Evolutionary conservation across 768 basidiomycete genomes (phyloP).

Genomic region (Boletales sp.): DNA sequence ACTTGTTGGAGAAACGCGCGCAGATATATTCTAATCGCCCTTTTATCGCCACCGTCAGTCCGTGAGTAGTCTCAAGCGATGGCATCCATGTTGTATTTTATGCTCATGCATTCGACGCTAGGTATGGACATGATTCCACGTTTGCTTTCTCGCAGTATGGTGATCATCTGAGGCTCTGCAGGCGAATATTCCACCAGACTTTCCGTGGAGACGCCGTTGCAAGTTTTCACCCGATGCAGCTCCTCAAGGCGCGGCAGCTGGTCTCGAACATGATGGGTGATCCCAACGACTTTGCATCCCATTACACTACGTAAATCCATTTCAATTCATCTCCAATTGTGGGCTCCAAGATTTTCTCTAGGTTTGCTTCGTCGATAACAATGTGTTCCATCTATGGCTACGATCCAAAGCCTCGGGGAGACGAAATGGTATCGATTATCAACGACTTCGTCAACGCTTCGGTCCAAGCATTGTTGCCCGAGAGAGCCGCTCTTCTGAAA

Average conservation of each 20-base stretch:
- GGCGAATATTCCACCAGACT: no score
- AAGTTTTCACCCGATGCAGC: not conserved
- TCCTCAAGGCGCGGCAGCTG: not conserved
- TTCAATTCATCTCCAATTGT: no score
- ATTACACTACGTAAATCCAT: not conserved
- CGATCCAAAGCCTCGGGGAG: not conserved
- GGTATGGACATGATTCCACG: not conserved
- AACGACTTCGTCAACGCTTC: not conserved
- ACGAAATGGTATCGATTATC: not conserved
- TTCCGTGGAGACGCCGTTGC: not conserved
- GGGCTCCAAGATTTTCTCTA: not conserved
- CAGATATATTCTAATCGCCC: not conserved
- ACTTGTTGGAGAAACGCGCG: not conserved
- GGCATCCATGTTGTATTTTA: not conserved
- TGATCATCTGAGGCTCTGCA: not conserved
- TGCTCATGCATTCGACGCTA: not conserved
- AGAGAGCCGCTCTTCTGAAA: not conserved
- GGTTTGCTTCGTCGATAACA: not conserved
- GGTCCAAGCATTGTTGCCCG: not conserved
- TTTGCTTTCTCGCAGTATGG: not conserved
- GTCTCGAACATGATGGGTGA: not conserved
- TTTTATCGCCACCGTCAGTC: not conserved
- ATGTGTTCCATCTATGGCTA: not conserved
- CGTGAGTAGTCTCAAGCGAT: not conserved
- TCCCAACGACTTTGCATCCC: not conserved